Conservation (phyloP, 2,329 filamentous ascomycete species). For the Stachybotrys chartarum region DNA sequence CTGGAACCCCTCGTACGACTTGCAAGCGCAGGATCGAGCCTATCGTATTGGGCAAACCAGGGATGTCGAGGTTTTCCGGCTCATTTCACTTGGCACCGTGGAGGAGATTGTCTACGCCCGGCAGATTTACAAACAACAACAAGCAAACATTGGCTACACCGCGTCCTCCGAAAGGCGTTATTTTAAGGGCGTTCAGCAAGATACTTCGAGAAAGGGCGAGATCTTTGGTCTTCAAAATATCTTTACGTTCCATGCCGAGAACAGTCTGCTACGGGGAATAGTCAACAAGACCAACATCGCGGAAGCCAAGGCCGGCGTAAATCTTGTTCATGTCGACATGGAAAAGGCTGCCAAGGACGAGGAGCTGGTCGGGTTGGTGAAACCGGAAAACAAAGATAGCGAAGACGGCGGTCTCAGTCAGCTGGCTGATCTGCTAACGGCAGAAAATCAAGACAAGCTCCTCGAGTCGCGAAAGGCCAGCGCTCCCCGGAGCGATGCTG, state of each 20-base stretch:
- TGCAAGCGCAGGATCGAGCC: slow-evolving; percentile 92
- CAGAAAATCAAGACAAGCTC: slow-evolving; percentile 36
- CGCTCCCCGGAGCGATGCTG: slow-evolving; percentile 57
- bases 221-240: slow-evolving; percentile 88
- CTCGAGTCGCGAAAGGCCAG: slow-evolving; percentile 25
- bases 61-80: slow-evolving; percentile 90
- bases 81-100: slow-evolving; percentile 85
- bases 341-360: slow-evolving; percentile 51
- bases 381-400: slow-evolving; percentile 42
- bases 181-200: slow-evolving; percentile 88
- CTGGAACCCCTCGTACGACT: slow-evolving; percentile 92
- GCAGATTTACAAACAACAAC: slow-evolving; percentile 98
- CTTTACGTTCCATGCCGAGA: slow-evolving; percentile 72
- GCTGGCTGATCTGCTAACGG: slow-evolving; percentile 49
- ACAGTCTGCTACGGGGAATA: slow-evolving; percentile 82
- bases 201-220: slow-evolving; percentile 76
- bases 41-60: slow-evolving; percentile 91
- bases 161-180: slow-evolving; percentile 89
- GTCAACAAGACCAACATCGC: slow-evolving; percentile 98
- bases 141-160: slow-evolving; percentile 95
- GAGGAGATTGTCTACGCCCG: slow-evolving; percentile 96
- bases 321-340: slow-evolving; percentile 69
- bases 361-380: slow-evolving; percentile 33
- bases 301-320: slow-evolving; percentile 79
- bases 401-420: slow-evolving; percentile 66